Evolutionary conservation across 768 basidiomycete species (phyloP), one percentile per base, ranked within the genome.

Genomic region (Stropharia rugosoannulata): DNA sequence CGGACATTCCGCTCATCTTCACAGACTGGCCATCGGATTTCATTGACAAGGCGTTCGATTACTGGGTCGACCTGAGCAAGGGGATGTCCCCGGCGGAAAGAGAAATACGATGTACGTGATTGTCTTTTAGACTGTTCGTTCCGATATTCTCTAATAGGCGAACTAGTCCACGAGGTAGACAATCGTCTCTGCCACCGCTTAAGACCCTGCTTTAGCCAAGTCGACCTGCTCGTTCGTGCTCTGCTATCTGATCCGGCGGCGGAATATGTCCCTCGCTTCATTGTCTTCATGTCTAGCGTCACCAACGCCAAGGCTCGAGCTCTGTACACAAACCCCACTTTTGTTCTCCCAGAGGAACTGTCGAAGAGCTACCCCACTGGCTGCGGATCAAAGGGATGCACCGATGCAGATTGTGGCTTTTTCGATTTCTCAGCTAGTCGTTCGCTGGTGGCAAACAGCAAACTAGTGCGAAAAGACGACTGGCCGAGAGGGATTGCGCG

Each of bases 41-140:
- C n/a, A 59, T 64, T n/a, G 59, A 63, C 15, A 37, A 18, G 11
- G 65, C 65, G 12, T 43, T 65, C 16, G 61, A 64, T 25, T 67
- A 69, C 43, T 68, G 70, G 67, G 64, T 53, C 7, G 63, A 52
- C 19, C 54, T 68, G 13, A 65, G 65, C 48, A 56, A 59, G 55
- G 61, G 56, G 0, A 11, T 59, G 61, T 57, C 61, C 22, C 39
- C 59, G 13, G 56, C 49, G 35, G 65, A 63, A 48, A 3, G 29
- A 32, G 1, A 51, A 55, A 13, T 32, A 56, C 27, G 48, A 43
- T 38, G 49, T 56, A 54, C 63, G 65, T 66, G 43, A 54, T 49
- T 49, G 27, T 12, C 39, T 11, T 37, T 11, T 41, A 4, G 19
- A 39, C n/a, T 15, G 3, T 16, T 38, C 13, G 15, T 7, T 48